phyloP scores from a whole-genome alignment of 768 basidiomycete genomes.

The Russula brevipes region DNA sequence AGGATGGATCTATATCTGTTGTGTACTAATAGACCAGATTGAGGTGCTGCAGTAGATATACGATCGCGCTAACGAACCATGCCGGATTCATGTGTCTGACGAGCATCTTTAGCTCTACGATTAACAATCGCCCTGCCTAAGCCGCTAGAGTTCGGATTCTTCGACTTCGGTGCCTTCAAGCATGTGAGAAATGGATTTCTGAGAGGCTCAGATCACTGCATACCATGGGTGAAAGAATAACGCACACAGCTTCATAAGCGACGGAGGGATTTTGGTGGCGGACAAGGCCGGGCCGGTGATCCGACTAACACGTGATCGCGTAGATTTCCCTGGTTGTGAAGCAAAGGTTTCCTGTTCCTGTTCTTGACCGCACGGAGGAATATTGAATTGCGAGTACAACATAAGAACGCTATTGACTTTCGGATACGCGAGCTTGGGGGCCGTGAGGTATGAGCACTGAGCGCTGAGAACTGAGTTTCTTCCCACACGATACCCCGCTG shows the following conservation, averaged over 20 bases:
- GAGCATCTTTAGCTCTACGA: slow-evolving; percentile 74
- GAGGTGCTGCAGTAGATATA: background rate
- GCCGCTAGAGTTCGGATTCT: slow-evolving; percentile 68
- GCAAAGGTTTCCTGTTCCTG: too few species aligned
- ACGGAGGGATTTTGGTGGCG: too few species aligned
- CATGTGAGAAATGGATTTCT: background rate
- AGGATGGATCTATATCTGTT: slow-evolving; percentile 63
- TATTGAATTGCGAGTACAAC: too few species aligned
- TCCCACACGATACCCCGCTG: too few species aligned
- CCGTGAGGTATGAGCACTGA: too few species aligned
- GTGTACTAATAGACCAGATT: slow-evolving; percentile 49
- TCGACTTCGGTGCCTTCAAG: slow-evolving; percentile 50
- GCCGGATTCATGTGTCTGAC: slow-evolving; percentile 53
- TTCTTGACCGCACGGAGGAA: too few species aligned
- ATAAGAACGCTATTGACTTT: too few species aligned
- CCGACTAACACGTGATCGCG: background rate
- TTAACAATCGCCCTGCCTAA: slow-evolving; percentile 96
- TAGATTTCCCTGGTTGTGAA: too few species aligned
- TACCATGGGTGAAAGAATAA: slow-evolving; percentile 10
- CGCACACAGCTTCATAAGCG: background rate
- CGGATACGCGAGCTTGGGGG: too few species aligned
- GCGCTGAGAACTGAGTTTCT: background rate
- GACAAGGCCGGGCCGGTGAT: background rate
- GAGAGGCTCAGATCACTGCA: background rate
- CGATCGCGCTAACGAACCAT: slow-evolving; percentile 44